Base-by-base conservation (phyloP, 306 rosid genomes). In the Medicago ruthenica region DNA sequence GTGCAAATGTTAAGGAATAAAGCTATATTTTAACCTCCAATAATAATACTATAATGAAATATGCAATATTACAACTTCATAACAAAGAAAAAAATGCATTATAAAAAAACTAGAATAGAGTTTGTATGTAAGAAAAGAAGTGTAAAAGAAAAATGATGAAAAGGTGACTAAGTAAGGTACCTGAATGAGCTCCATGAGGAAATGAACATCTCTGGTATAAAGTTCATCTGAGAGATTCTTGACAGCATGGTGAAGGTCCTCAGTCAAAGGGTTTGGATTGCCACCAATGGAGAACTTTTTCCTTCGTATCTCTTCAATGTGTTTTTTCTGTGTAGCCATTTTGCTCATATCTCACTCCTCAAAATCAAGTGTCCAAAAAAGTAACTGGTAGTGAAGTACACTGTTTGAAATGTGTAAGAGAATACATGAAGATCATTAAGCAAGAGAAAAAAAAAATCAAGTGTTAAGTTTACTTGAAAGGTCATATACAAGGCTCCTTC, bases 101-200 rank as follows among this genome's bases (percentile, higher is more conserved):
- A 40, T 40, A 8, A 9, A 8, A 40, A 40, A 40, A 7, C 2
- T 7, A 39, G 6, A 17, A 41, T 40, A 42, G 14, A 13, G 14
- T 44, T 2, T 34, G 16, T 2, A 4, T 14, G 8, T 14, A 31
- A 8, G 13, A n/a, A 27, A 50, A 1, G 44, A 8, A 40, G 44
- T 2, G 44, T 8, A 40, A 40, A 40, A 40, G 11, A 34, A 34
- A 34, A 34, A 0, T 34, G 37, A 40, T 40, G 48, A 42, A 42
- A 11, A 10, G 12, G 48, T 42, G 48, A 42, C 48, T 42, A 11
- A 3, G 1, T 2, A 10, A 68, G 18, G 9, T 14, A 70, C 97
- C 91, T 91, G 97, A 11, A 92, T 87, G 51, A 92, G 91, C 10
- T 92, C 97, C 97, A 92, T 88, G 16, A 89, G 88, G 41, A 92